Evolutionary conservation across 2,329 filamentous ascomycete species (phyloP).

Genomic region (Ploettnerulaceae sp.): DNA sequence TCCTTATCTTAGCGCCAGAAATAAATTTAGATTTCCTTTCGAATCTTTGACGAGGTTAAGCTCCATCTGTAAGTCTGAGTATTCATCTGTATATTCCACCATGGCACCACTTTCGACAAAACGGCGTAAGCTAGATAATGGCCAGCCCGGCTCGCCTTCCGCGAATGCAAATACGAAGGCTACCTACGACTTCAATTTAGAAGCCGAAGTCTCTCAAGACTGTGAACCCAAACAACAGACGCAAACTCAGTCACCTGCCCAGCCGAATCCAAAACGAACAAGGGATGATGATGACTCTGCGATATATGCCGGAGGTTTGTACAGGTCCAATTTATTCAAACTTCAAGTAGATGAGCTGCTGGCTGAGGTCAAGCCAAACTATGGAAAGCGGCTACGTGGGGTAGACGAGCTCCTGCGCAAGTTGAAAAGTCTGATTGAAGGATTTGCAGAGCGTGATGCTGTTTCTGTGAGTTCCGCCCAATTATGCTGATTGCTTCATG

Average conservation of each 20-base stretch:
- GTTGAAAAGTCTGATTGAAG: constrained; percentile 53
- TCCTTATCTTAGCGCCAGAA: constrained; percentile 2
- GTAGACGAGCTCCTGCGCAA: constrained; percentile 50
- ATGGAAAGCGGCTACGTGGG: constrained; percentile 49
- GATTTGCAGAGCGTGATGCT: constrained; percentile 46
- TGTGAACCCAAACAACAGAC: constrained; percentile 3
- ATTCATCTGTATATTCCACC: neutral
- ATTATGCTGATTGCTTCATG: constrained; percentile 6
- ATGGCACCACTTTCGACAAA: constrained; percentile 31
- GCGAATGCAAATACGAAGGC: neutral
- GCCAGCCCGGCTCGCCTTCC: neutral
- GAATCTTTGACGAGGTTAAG: no score
- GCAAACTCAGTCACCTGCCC: constrained; percentile 12
- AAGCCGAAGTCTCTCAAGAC: constrained; percentile 23
- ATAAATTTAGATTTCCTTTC: no score
- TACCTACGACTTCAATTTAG: constrained; percentile 6
- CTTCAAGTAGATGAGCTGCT: constrained; percentile 62
- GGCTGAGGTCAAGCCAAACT: constrained; percentile 50
- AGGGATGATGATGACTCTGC: constrained; percentile 32
- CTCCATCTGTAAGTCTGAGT: no score
- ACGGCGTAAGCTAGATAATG: constrained; percentile 33
- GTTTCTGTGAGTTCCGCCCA: constrained; percentile 36
- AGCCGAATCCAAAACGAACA: constrained; percentile 20
- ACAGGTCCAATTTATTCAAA: constrained; percentile 63
- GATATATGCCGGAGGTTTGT: constrained; percentile 41